Percentiles rank a stretch among this genome's conserved stretches.
phyloP scores from a whole-genome alignment of 2,329 filamentous ascomycete species.

The Drechslerella coelobrocha region DNA sequence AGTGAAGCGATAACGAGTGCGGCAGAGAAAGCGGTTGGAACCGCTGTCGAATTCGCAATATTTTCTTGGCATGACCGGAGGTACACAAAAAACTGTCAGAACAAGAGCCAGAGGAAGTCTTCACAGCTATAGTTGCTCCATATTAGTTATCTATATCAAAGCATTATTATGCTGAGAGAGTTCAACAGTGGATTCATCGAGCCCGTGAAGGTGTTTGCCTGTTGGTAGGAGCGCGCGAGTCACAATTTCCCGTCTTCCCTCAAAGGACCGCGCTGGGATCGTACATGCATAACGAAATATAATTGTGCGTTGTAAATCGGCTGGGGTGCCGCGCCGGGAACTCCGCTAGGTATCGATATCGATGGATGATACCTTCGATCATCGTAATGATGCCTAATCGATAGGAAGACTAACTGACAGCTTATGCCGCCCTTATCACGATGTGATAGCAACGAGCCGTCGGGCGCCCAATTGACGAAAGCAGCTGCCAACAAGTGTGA shows the following conservation, averaged over 20 bases:
- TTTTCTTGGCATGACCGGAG: constrained; percentile 33
- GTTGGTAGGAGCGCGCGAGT: constrained; percentile 48
- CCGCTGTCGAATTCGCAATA: constrained; percentile 43
- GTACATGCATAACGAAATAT: not conserved
- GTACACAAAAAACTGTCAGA: not conserved
- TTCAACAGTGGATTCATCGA: not conserved
- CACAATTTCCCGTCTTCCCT: constrained; percentile 15
- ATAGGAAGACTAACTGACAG: constrained; percentile 19
- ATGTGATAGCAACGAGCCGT: not conserved
- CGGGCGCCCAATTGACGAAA: constrained; percentile 17
- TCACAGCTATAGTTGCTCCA: no score
- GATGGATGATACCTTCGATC: constrained; percentile 14
- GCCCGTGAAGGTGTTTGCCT: not conserved
- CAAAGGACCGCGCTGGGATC: not conserved
- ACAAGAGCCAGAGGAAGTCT: constrained; percentile 3
- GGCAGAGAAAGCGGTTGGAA: constrained; percentile 15
- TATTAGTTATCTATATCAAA: no score
- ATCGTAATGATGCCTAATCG: constrained; percentile 39
- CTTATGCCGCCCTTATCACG: constrained; percentile 8
- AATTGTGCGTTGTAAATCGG: not conserved
- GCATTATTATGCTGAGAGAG: constrained; percentile 2
- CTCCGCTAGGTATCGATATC: constrained; percentile 44
- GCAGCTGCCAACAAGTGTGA: not conserved
- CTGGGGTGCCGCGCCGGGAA: constrained; percentile 18
- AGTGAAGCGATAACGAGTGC: constrained; percentile 43